Base-by-base conservation (phyloP, 345 rosid species). In the Linum lewisii region DNA sequence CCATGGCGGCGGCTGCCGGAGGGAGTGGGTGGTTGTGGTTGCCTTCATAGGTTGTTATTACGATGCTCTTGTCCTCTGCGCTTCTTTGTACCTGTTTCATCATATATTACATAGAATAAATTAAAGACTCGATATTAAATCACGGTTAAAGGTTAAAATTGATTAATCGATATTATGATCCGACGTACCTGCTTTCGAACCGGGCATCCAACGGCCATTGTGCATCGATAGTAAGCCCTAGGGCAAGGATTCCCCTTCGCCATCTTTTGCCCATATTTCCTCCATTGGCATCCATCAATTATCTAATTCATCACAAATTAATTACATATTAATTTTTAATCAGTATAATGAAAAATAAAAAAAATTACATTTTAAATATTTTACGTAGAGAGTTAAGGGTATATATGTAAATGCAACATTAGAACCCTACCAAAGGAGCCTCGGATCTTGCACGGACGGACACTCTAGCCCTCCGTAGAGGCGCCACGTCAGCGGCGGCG, bases 1-100 rank as follows among this genome's bases (percentile, higher is more conserved):
- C 99, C 91, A 88, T 82, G 5, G 91, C 91, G 24, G 86, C 78
- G 36, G 97, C 99, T 22, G 95, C 81, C 0, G 88, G 87, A 34
- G 99, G 97, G 23, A 93, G 86, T 36, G 99, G 99, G 70, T 93
- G 99, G 74, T 76, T 93, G 66, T 93, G 99, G 68, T 83, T 82
- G 36, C 97, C 99, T 80, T 93, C 99, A 52, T 93, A 89, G 34
- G 97, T 93, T 63, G 99, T 89, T 21, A 75, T 81, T 22, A 93
- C 80, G 56, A 93, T 78, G 25, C 76, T 77, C 72, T 73, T 89
- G 65, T 93, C 99, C 37, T 84, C 89, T 0, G 91, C 86, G 32
- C 97, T 84, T 83, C 97, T 67, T 76, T 93, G 99, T 63, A 93
- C 97, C 99, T 92, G 59, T 21, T 32, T 16, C 0, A 11, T n/a